Evolutionary conservation across 2,329 filamentous ascomycete species (phyloP).

Genomic region (Trichoderma guizhouense): DNA sequence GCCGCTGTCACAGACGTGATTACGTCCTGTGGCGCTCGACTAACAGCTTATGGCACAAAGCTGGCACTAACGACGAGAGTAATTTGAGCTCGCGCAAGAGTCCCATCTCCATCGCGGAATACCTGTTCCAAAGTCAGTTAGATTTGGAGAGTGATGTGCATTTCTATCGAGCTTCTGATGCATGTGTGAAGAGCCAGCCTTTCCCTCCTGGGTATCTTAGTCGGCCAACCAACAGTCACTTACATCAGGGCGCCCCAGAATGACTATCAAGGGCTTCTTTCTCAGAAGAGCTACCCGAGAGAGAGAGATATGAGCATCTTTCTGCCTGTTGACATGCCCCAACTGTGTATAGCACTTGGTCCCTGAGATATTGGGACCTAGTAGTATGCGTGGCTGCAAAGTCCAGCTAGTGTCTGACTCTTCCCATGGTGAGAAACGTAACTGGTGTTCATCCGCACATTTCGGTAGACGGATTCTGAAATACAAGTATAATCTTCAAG

Average conservation of each 20-base stretch:
- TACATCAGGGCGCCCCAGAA: neutral
- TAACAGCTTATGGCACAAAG: neutral
- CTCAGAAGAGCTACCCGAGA: neutral
- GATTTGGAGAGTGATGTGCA: neutral
- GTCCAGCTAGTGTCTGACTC: neutral
- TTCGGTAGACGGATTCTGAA: neutral
- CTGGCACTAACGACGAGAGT: neutral
- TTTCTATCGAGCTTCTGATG: neutral
- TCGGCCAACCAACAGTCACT: neutral
- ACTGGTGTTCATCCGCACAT: neutral
- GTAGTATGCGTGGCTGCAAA: neutral
- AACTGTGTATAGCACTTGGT: neutral
- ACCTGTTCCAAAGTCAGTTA: neutral
- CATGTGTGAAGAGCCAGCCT: neutral
- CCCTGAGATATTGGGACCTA: neutral
- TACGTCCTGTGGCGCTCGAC: slow-evolving; percentile 1
- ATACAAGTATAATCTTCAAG: neutral
- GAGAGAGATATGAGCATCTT: neutral
- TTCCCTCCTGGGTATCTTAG: neutral
- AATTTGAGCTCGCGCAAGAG: neutral
- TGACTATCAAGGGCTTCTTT: neutral
- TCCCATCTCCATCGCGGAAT: neutral
- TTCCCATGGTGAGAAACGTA: neutral
- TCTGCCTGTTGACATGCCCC: neutral
- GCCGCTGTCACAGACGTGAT: slow-evolving; percentile 11